Evolutionary conservation across 2,329 filamentous ascomycete genomes (phyloP).

Genomic region (Exophiala bonariae): DNA sequence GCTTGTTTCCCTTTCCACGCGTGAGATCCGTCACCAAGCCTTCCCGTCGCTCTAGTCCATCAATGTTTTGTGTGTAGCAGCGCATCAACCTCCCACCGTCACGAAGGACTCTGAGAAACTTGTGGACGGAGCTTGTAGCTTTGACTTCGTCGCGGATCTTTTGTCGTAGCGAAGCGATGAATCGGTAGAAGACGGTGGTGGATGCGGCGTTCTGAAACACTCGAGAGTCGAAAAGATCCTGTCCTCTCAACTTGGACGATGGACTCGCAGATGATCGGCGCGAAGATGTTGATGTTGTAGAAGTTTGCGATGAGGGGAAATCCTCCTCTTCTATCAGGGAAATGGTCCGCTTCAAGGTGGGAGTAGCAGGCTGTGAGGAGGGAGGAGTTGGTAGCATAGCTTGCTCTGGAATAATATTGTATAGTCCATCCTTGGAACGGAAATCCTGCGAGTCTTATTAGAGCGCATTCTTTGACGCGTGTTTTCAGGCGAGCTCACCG

Average conservation of each 20-base stretch:
- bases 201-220: conserved; percentile 68
- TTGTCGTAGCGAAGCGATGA: conserved; percentile 66
- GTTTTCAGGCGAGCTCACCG: conserved; percentile 50
- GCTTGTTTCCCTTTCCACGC: conserved; percentile 62
- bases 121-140: conserved; percentile 64
- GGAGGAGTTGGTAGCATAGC: conserved; percentile 37
- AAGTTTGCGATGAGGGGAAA: conserved; percentile 41
- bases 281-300: conserved; percentile 39
- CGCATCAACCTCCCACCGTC: conserved; percentile 68
- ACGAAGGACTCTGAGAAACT: conserved; percentile 66
- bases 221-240: conserved; percentile 69
- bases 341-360: conserved; percentile 12
- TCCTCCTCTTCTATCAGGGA: conserved; percentile 49
- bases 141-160: conserved; percentile 60
- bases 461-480: conserved; percentile 9
- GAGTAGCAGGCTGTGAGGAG: conserved; percentile 25
- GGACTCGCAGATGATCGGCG: conserved; percentile 34
- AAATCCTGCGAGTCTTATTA: conserved; percentile 26
- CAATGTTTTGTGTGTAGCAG: conserved; percentile 76
- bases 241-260: conserved; percentile 60
- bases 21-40: conserved; percentile 64
- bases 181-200: conserved; percentile 71
- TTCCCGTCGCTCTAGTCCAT: conserved; percentile 70
- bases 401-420: conserved; percentile 67
- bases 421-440: conserved; percentile 62